Conservation (phyloP, 1,139 yeast genomes). For the Taiozyma sp. region DNA sequence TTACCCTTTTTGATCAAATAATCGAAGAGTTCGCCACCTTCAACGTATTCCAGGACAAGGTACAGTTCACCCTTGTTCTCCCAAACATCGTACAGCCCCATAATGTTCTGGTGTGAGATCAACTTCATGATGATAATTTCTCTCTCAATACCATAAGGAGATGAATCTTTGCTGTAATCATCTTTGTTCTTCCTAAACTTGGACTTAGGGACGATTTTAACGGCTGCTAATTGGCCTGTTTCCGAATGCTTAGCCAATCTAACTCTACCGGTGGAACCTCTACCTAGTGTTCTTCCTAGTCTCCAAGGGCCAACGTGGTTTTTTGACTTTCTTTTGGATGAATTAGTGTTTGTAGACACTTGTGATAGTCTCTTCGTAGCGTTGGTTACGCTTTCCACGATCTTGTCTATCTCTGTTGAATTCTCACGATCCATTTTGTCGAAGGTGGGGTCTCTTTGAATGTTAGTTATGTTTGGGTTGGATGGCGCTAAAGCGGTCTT, state of each 20-base stretch:
- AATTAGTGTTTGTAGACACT: slow-evolving; percentile 46
- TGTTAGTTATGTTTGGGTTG: slow-evolving; percentile 14
- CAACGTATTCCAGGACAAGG: slow-evolving; percentile 89
- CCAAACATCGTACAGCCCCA: slow-evolving; percentile 98
- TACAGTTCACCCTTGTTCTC: slow-evolving; percentile 92
- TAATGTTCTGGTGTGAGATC: slow-evolving; percentile 86
- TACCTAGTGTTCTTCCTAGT: slow-evolving; percentile 86
- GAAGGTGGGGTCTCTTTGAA: slow-evolving; percentile 2
- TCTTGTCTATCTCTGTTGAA: slow-evolving; percentile 25
- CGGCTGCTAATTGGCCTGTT: slow-evolving; percentile 91
- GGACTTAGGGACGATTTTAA: slow-evolving; percentile 90
- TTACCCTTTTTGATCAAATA: slow-evolving; percentile 84
- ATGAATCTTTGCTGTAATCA: slow-evolving; percentile 28
- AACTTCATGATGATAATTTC: slow-evolving; percentile 92
- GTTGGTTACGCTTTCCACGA: slow-evolving; percentile 43
- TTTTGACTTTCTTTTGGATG: slow-evolving; percentile 49
- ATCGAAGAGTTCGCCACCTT: slow-evolving; percentile 96
- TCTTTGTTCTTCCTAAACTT: slow-evolving; percentile 34
- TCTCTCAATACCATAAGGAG: slow-evolving; percentile 93
- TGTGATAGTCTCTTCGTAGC: slow-evolving; percentile 62
- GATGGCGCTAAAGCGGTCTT: slow-evolving; percentile 19
- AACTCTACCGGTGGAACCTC: slow-evolving; percentile 95
- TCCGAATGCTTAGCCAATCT: slow-evolving; percentile 80
- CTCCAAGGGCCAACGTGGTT: slow-evolving; percentile 96
- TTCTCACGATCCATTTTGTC: slow-evolving; percentile 1